phyloP scores from a whole-genome alignment of 1,139 yeast genomes.

The Candida anutae region DNA sequence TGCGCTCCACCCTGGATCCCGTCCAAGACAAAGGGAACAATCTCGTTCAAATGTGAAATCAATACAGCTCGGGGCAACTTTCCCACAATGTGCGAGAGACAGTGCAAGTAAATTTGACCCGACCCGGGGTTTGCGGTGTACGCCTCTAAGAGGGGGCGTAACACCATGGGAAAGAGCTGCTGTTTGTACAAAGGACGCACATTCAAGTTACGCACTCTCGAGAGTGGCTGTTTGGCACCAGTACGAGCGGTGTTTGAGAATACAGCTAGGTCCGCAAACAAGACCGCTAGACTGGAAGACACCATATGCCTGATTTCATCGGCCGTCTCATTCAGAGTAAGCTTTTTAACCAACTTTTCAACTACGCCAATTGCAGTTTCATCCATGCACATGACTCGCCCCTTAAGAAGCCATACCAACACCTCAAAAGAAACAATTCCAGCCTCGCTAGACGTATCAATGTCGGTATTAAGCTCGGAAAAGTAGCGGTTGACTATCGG shows the following conservation, averaged over 20 bases:
- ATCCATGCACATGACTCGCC: conserved; percentile 54
- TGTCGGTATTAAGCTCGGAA: neutral
- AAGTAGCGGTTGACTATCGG: neutral
- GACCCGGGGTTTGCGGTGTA: conserved; percentile 16
- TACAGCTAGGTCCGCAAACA: conserved; percentile 58
- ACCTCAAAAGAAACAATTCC: conserved; percentile 34
- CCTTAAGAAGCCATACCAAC: conserved; percentile 65
- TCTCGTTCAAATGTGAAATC: conserved; percentile 49
- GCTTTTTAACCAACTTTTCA: conserved; percentile 16
- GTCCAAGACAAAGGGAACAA: conserved; percentile 66
- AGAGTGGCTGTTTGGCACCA: conserved; percentile 22
- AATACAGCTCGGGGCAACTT: conserved; percentile 58
- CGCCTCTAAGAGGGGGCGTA: conserved; percentile 40
- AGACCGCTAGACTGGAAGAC: conserved; percentile 54
- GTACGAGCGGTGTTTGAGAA: conserved; percentile 34
- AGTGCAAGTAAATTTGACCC: conserved; percentile 43
- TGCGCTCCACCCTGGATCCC: conserved; percentile 41
- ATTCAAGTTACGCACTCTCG: conserved; percentile 47
- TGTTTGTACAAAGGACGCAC: conserved; percentile 71
- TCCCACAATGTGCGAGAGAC: conserved; percentile 60
- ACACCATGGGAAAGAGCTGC: conserved; percentile 53
- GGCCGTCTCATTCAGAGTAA: conserved; percentile 1
- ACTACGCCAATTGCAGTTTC: conserved; percentile 33
- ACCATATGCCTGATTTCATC: conserved; percentile 10
- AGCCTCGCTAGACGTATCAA: neutral